Conservation (phyloP, 805 yeast genomes). For the Cyberlindnera amylophila region DNA sequence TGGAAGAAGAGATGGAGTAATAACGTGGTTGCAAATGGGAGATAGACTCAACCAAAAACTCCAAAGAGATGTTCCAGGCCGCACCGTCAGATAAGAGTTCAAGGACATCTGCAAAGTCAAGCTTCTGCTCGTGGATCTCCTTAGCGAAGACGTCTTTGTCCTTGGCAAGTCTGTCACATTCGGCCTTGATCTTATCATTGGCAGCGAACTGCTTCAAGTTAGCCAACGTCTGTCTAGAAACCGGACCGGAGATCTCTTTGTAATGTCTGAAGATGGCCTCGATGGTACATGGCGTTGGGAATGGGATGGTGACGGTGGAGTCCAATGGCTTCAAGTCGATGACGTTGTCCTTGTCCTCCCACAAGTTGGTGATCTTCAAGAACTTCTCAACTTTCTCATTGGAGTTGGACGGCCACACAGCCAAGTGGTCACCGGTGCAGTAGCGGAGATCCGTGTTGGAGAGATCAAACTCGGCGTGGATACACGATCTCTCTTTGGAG, state of each 20-base stretch:
- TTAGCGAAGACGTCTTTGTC: slow-evolving; percentile 67
- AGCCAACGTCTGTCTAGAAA: slow-evolving; percentile 81
- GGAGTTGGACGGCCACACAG: slow-evolving; percentile 90
- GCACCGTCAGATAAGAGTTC: slow-evolving; percentile 54
- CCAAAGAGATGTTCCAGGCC: slow-evolving; percentile 85
- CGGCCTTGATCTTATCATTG: slow-evolving; percentile 42
- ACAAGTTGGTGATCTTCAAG: slow-evolving; percentile 57
- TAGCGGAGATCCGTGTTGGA: slow-evolving; percentile 72
- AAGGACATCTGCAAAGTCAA: slow-evolving; percentile 75
- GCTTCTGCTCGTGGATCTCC: slow-evolving; percentile 56
- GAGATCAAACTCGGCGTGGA: slow-evolving; percentile 86
- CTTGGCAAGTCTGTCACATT: slow-evolving; percentile 46
- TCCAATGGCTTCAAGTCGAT: slow-evolving; percentile 69
- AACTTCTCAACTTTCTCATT: slow-evolving; percentile 69
- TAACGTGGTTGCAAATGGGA: slow-evolving; percentile 89
- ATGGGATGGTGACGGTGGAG: slow-evolving; percentile 56
- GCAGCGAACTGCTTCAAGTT: slow-evolving; percentile 84
- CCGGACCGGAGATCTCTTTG: slow-evolving; percentile 87
- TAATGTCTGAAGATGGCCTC: slow-evolving; percentile 83
- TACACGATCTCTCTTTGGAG: slow-evolving; percentile 65
- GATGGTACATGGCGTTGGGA: slow-evolving; percentile 83
- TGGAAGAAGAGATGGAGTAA: slow-evolving; percentile 92
- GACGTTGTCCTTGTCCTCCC: slow-evolving; percentile 47
- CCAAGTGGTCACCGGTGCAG: slow-evolving; percentile 94
- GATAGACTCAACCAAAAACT: slow-evolving; percentile 75